A percentile compares a stretch with the other conserved stretches of the same genome.
Conservation (phyloP, 2,329 filamentous ascomycete species). For the Knoxdaviesia proteae region DNA sequence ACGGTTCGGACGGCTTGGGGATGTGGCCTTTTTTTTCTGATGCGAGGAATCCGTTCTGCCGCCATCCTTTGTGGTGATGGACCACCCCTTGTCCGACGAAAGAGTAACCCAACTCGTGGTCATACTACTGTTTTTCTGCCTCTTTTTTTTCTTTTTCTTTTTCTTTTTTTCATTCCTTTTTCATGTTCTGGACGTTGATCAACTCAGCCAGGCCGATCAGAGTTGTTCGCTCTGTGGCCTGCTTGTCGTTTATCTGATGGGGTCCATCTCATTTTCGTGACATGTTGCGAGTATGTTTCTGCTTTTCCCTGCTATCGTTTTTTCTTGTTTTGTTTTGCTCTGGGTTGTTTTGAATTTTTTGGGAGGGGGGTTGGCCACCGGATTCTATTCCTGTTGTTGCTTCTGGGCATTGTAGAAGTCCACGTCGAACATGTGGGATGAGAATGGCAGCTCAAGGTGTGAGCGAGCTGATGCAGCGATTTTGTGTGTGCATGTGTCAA, state of each 20-base stretch:
- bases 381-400: no score
- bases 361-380: not conserved
- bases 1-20: no score
- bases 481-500: no score
- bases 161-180: slow-evolving; percentile 1
- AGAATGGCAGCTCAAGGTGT: no score
- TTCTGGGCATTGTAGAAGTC: no score
- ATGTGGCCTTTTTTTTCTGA: slow-evolving; percentile 8
- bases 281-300: not conserved
- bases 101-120: not conserved
- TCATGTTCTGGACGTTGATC: not conserved
- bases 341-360: not conserved
- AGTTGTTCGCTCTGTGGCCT: not conserved
- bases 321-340: not conserved
- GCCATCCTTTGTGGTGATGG: not conserved
- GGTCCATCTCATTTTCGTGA: not conserved
- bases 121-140: not conserved
- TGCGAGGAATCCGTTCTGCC: not conserved
- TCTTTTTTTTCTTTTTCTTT: not conserved
- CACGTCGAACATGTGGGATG: no score
- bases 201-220: no score
- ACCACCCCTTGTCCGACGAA: not conserved
- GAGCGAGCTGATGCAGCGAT: no score
- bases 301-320: not conserved
- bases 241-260: not conserved